Conservation (phyloP, 805 yeast genomes). For the Teunomyces kruisii region DNA sequence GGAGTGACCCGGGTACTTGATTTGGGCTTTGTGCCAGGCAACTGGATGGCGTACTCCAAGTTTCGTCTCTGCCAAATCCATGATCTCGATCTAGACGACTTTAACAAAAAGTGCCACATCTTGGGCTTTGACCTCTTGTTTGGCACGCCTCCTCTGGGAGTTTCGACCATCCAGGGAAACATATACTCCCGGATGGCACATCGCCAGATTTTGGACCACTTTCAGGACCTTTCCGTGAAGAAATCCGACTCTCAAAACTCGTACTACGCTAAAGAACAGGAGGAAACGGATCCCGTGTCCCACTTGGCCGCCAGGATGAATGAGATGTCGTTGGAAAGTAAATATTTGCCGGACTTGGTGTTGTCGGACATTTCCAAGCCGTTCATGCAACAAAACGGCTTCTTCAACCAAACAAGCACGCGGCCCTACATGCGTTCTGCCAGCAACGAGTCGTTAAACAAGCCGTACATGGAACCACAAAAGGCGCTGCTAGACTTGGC, state of each 20-base stretch:
- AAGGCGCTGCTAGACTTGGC: slow-evolving; percentile 38
- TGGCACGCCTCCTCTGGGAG: slow-evolving; percentile 77
- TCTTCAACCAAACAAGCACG: slow-evolving; percentile 34
- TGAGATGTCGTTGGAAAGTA: slow-evolving; percentile 8
- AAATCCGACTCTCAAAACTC: slow-evolving; percentile 14
- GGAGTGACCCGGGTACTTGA: slow-evolving; percentile 34
- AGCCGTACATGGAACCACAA: slow-evolving; percentile 22
- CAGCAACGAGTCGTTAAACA: slow-evolving; percentile 24
- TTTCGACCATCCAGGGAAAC: slow-evolving; percentile 81
- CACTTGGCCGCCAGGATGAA: slow-evolving; percentile 12
- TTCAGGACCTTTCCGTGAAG: slow-evolving; percentile 24
- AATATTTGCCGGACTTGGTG: slow-evolving; percentile 36
- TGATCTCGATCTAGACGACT: slow-evolving; percentile 25
- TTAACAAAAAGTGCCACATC: slow-evolving; percentile 31
- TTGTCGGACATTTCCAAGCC: slow-evolving; percentile 37
- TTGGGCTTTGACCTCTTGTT: slow-evolving; percentile 61
- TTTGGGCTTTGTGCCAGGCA: slow-evolving; percentile 43
- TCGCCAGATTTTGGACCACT: slow-evolving; percentile 21
- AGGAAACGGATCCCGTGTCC: slow-evolving; percentile 15
- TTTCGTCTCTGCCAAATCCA: slow-evolving; percentile 28
- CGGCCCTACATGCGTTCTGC: slow-evolving; percentile 34
- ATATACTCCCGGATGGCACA: slow-evolving; percentile 56
- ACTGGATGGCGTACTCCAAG: slow-evolving; percentile 36
- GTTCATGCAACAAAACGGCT: slow-evolving; percentile 36
- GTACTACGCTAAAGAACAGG: slow-evolving; percentile 28